Conservation (phyloP, 192 early-diverging fungal species). For the Pilaira anomala region DNA sequence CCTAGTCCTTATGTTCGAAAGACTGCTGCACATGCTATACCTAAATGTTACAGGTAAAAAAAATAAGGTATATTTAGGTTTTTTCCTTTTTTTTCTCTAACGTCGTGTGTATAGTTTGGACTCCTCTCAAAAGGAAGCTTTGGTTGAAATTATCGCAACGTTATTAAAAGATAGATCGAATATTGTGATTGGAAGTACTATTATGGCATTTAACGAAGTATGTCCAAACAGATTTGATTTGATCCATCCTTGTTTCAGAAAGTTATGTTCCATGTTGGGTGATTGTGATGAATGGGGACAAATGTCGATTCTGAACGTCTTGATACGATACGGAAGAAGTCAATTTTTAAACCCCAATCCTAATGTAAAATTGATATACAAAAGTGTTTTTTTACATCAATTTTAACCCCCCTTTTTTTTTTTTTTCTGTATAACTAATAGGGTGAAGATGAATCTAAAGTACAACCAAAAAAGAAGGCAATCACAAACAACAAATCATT, state of each 20-base stretch:
- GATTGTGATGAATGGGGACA: slow-evolving; percentile 98
- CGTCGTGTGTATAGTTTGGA: slow-evolving; percentile 59
- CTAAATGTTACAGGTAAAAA: slow-evolving; percentile 75
- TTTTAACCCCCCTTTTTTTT: background rate
- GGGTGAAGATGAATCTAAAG: slow-evolving; percentile 18
- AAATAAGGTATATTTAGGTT: background rate
- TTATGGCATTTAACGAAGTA: slow-evolving; percentile 81
- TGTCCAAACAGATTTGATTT: slow-evolving; percentile 83
- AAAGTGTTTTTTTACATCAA: slow-evolving; percentile 7
- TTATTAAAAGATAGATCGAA: slow-evolving; percentile 84
- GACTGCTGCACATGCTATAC: slow-evolving; percentile 85
- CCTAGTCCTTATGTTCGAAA: slow-evolving; percentile 91
- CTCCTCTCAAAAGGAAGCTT: slow-evolving; percentile 64
- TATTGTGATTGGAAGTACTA: slow-evolving; percentile 82
- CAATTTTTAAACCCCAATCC: slow-evolving; percentile 63
- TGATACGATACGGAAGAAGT: slow-evolving; percentile 73
- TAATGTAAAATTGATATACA: slow-evolving; percentile 26
- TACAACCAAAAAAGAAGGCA: background rate
- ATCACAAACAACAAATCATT: slow-evolving; percentile 38
- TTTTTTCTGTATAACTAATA: slow-evolving; percentile 20
- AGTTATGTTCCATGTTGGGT: slow-evolving; percentile 78
- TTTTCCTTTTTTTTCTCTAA: too few relatives aligned
- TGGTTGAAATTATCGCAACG: slow-evolving; percentile 71
- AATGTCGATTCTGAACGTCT: slow-evolving; percentile 73
- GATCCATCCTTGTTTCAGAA: slow-evolving; percentile 86